phyloP scores from a whole-genome alignment of 352 stramenopile genomes.

The Phytophthora cryptogea region DNA sequence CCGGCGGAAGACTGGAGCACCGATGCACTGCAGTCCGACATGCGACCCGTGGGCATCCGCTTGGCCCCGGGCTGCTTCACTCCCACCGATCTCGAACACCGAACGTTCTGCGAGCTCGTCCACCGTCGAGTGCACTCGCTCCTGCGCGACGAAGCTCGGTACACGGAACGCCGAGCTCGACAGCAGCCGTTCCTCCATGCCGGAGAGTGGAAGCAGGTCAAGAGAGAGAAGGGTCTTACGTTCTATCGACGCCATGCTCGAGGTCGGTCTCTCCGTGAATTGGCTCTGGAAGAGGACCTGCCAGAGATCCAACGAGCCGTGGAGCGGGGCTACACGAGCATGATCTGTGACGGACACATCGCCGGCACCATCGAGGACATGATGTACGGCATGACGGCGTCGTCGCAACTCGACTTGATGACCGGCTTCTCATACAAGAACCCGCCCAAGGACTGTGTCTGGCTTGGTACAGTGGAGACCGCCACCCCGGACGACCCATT shows the following conservation, averaged over 20 bases:
- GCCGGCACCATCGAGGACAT: constrained; percentile 44
- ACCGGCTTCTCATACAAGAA: constrained; percentile 42
- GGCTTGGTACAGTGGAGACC: constrained; percentile 40
- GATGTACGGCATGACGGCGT: constrained; percentile 46
- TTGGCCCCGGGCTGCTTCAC: constrained; percentile 36
- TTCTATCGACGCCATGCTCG: constrained; percentile 45
- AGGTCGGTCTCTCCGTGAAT: constrained; percentile 32
- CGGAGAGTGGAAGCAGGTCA: constrained; percentile 53
- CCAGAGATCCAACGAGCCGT: constrained; percentile 30
- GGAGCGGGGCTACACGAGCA: constrained; percentile 33
- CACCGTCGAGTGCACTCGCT: constrained; percentile 34
- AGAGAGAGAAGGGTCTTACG: constrained; percentile 38
- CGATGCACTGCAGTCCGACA: background rate
- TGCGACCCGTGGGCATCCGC: constrained; percentile 25
- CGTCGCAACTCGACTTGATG: constrained; percentile 41
- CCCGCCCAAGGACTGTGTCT: constrained; percentile 41
- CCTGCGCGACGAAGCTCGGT: constrained; percentile 44
- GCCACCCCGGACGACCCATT: constrained; percentile 43
- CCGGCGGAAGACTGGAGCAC: constrained; percentile 4
- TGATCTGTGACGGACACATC: constrained; percentile 38
- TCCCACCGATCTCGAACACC: constrained; percentile 38
- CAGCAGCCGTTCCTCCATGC: constrained; percentile 40
- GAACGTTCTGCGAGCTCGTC: constrained; percentile 37
- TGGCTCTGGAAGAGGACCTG: constrained; percentile 34
- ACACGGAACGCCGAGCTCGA: constrained; percentile 27